Evolutionary conservation across 106 monocot genomes (phyloP), one percentile per base, ranked within the genome.

Genomic region (Dendrobium nobile): DNA sequence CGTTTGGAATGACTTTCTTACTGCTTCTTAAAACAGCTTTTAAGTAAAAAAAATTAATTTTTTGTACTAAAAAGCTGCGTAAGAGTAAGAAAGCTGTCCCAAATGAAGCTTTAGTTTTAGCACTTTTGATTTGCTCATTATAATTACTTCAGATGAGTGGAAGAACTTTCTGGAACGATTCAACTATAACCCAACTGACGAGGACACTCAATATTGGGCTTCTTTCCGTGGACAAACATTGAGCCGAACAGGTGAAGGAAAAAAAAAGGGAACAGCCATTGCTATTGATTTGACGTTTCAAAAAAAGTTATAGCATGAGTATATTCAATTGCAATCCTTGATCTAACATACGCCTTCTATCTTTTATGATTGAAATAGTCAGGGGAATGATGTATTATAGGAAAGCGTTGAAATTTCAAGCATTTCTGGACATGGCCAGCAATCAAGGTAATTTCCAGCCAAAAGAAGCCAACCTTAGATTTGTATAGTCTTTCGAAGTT

Each of bases 371-470:
- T 59, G 17, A 73, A 75, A 26, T 68, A 92, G 92, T 92, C 43
- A 87, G 89, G 67, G 92, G 92, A 86, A 92, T 92, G 92, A 92
- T 92, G 92, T 89, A 92, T 74, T 92, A 92, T 82, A 84, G 80
- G 77, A 88, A 87, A 40, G 92, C 89, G 26, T 80, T 92, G 54
- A 90, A 82, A 51, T 81, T 89, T 18, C 92, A 92, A 67, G 92
- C 89, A 59, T 89, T 84, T 79, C 81, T 92, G 33, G 92, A 92
- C 84, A 84, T 82, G 85, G 78, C 82, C 17, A 82, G 54, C 72
- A 85, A 84, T 78, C 79, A 85, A 87, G 88, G 91, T 91, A 19
- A 37, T 76, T 41, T 45, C 40, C 26, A 19, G 74, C 20, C 20
- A 42, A 43, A 41, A 73, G 5, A 73, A 73, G 18, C 9, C 6